Percentiles rank a stretch among this genome's conserved stretches.
These are phyloP conservation scores for Monosporascus cannonballus DNA, from an alignment of 2,329 filamentous ascomycete species.

Conservation along the genomic window DNA sequence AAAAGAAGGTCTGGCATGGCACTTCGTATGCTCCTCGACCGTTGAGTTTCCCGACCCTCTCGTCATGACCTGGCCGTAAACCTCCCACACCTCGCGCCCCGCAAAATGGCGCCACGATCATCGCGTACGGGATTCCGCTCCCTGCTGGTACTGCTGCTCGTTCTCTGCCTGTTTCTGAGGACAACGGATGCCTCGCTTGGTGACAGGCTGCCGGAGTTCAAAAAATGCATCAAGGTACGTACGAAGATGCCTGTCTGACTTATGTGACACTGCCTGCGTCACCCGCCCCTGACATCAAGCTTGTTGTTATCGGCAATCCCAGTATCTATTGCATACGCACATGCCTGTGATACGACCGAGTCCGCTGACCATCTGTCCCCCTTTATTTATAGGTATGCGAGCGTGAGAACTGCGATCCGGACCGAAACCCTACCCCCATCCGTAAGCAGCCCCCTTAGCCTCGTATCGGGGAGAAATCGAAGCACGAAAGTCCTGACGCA, in stretches of 20 bases:
- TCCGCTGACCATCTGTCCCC: not conserved
- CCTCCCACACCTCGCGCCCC: not conserved
- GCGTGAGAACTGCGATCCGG: slow-evolving; percentile 68
- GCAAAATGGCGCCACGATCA: slow-evolving; percentile 16
- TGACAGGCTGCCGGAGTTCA: slow-evolving; percentile 82
- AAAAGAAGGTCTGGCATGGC: not conserved
- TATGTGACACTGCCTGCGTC: not conserved
- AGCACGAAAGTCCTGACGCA: slow-evolving; percentile 1
- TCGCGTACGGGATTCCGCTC: slow-evolving; percentile 7
- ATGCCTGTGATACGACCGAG: too few relatives aligned
- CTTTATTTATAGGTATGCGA: slow-evolving; percentile 60
- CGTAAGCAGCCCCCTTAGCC: slow-evolving; percentile 48
- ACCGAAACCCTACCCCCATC: slow-evolving; percentile 54
- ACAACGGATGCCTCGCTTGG: slow-evolving; percentile 67
- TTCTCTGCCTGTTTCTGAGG: slow-evolving; percentile 32
- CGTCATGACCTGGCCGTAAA: not conserved
- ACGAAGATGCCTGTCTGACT: not conserved
- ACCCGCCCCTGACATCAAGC: not conserved
- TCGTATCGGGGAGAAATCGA: not conserved
- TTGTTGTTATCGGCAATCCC: not conserved
- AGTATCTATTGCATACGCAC: too few relatives aligned
- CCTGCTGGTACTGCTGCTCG: slow-evolving; percentile 21
- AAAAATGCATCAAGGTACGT: slow-evolving; percentile 74
- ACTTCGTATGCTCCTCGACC: too few relatives aligned
- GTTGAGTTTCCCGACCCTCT: too few relatives aligned